A percentile compares a stretch with the other conserved stretches of the same genome.
phyloP scores from a whole-genome alignment of 2,329 filamentous ascomycete species.

The Apiospora arundinis region DNA sequence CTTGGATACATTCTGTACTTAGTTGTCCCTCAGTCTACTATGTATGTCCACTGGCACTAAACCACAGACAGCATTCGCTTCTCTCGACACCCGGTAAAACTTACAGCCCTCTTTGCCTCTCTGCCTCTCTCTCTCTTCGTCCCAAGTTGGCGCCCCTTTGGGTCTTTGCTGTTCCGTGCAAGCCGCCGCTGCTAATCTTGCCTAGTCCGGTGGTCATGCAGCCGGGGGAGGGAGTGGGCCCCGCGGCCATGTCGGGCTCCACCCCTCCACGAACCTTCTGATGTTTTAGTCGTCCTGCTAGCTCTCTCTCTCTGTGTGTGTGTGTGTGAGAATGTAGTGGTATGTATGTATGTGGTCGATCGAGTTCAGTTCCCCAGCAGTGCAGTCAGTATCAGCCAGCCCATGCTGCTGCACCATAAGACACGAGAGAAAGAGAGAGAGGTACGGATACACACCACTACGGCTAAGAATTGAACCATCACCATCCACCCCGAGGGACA shows the following conservation, averaged over 20 bases:
- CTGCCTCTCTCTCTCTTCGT: not conserved
- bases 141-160: not conserved
- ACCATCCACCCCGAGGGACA: not conserved
- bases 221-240: not conserved
- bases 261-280: slow-evolving; percentile 19
- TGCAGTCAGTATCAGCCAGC: too few relatives aligned
- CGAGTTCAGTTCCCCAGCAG: not conserved
- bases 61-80: too few relatives aligned
- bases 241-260: not conserved
- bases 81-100: not conserved
- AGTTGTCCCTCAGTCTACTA: not conserved
- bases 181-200: slow-evolving; percentile 15
- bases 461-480: not conserved
- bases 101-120: not conserved
- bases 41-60: not conserved
- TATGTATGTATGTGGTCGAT: slow-evolving; percentile 1
- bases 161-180: not conserved
- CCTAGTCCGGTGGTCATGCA: slow-evolving; percentile 15
- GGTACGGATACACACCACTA: not conserved
- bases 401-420: not conserved
- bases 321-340: too few relatives aligned
- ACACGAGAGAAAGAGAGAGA: not conserved
- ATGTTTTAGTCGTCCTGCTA: slow-evolving; percentile 7
- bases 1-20: too few relatives aligned
- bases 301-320: too few relatives aligned